These are phyloP conservation scores for Fusarium sp. DNA, from an alignment of 2,329 filamentous ascomycete genomes.

Conservation along the genomic window DNA sequence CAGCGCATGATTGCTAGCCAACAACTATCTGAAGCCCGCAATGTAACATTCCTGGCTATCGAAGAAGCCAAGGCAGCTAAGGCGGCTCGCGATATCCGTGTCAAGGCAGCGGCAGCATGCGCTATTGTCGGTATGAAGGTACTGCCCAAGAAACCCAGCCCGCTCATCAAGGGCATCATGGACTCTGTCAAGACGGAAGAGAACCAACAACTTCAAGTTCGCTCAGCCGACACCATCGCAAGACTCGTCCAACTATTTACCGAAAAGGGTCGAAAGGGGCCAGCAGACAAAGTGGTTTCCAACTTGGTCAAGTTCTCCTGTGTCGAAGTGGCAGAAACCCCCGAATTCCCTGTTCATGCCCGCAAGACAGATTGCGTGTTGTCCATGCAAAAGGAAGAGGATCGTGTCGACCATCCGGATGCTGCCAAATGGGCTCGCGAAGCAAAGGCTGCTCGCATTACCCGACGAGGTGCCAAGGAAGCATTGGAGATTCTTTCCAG, in stretches of 20 bases:
- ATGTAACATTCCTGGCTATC: constrained; percentile 76
- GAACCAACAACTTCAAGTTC: constrained; percentile 85
- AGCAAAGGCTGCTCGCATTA: constrained; percentile 88
- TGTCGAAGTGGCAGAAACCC: constrained; percentile 96
- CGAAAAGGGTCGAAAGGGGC: constrained; percentile 79
- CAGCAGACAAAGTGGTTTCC: constrained; percentile 94
- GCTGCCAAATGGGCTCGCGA: constrained; percentile 90
- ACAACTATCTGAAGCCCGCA: constrained; percentile 80
- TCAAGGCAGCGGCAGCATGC: constrained; percentile 86
- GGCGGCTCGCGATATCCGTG: constrained; percentile 82
- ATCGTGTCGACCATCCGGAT: constrained; percentile 91
- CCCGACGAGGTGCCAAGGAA: constrained; percentile 91
- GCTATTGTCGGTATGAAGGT: constrained; percentile 88
- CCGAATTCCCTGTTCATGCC: constrained; percentile 89
- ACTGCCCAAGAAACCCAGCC: constrained; percentile 91
- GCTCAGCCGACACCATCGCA: constrained; percentile 87
- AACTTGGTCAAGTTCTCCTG: constrained; percentile 98
- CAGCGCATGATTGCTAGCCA: constrained; percentile 86
- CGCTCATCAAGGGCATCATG: constrained; percentile 97
- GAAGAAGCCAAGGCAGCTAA: constrained; percentile 83
- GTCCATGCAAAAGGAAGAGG: constrained; percentile 96
- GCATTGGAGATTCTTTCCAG: constrained; percentile 87
- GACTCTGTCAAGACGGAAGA: constrained; percentile 97
- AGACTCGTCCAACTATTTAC: constrained; percentile 88
- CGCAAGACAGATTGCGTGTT: constrained; percentile 82